A percentile compares a stretch with the other conserved stretches of the same genome.
Evolutionary conservation across 805 yeast species (phyloP).

Genomic region (Hermanozyma aechmeae): DNA sequence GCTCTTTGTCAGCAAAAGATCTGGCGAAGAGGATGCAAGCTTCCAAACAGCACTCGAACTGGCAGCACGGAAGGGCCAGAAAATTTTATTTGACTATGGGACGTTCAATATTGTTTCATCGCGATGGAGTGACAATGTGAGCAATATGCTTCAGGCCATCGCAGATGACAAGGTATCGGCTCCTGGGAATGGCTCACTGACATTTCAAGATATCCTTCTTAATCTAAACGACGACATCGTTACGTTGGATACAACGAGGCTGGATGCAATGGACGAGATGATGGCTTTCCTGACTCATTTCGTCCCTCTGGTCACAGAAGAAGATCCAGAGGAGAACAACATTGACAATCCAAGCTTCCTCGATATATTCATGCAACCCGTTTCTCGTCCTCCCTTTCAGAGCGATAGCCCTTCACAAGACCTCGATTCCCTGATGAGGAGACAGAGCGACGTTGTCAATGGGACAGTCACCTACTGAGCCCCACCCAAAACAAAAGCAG

Average conservation of each 20-base stretch:
- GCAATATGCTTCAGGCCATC: slow-evolving; percentile 1
- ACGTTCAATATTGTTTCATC: not conserved
- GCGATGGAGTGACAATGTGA: slow-evolving; percentile 1
- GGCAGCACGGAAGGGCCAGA: not conserved
- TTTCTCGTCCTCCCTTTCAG: no score
- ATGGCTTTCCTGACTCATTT: not conserved
- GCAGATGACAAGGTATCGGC: not conserved
- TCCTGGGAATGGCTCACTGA: not conserved
- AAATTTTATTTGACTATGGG: not conserved
- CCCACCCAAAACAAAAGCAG: no score
- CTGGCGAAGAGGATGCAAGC: no score
- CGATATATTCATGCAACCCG: not conserved
- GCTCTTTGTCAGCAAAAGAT: no score
- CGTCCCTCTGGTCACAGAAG: slow-evolving; percentile 1
- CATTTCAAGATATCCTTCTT: not conserved
- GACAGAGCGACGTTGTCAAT: no score
- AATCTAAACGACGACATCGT: not conserved
- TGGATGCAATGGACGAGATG: not conserved
- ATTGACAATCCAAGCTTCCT: not conserved
- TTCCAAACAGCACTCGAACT: not conserved
- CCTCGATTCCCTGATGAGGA: no score
- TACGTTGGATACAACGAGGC: not conserved
- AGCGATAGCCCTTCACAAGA: no score
- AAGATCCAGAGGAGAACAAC: not conserved
- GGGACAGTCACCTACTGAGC: no score